Conservation (phyloP, 2,329 filamentous ascomycete species). For the Talaromyces sp. region DNA sequence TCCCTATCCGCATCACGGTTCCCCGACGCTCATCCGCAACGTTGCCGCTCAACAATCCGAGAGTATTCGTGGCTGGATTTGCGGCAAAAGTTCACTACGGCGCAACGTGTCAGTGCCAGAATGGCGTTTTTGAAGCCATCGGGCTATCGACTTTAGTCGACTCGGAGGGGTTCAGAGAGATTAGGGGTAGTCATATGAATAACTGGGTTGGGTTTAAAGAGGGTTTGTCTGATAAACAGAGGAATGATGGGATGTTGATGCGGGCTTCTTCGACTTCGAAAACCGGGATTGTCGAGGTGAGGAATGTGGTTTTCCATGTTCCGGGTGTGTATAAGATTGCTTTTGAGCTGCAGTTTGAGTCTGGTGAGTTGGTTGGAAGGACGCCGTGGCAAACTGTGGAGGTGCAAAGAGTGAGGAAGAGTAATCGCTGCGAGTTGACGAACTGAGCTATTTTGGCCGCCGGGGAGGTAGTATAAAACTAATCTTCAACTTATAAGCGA, state of each 20-base stretch:
- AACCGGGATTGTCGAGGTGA: conserved; percentile 4
- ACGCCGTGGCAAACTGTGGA: conserved; percentile 11
- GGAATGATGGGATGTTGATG: neutral
- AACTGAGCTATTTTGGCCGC: no score
- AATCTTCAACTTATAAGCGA: no score
- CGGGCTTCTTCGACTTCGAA: neutral
- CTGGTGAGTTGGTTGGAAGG: conserved; percentile 1
- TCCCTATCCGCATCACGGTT: conserved; percentile 7
- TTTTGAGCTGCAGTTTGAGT: conserved; percentile 10
- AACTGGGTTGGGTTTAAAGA: conserved; percentile 6
- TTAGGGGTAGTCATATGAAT: conserved; percentile 3
- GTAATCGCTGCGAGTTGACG: neutral
- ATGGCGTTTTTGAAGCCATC: neutral
- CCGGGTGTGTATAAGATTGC: conserved; percentile 5
- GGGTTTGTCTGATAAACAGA: neutral
- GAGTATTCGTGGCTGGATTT: neutral
- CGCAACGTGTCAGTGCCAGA: neutral
- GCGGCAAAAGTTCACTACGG: conserved; percentile 8
- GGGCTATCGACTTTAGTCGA: conserved; percentile 3
- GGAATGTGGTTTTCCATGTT: conserved; percentile 3
- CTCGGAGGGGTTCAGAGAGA: conserved; percentile 7
- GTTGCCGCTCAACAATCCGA: neutral
- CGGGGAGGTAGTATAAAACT: no score
- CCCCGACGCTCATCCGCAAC: neutral
- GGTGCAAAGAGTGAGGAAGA: conserved; percentile 4